Base-by-base conservation (phyloP, 2,329 filamentous ascomycete species). In the Botrytis fragariae region DNA sequence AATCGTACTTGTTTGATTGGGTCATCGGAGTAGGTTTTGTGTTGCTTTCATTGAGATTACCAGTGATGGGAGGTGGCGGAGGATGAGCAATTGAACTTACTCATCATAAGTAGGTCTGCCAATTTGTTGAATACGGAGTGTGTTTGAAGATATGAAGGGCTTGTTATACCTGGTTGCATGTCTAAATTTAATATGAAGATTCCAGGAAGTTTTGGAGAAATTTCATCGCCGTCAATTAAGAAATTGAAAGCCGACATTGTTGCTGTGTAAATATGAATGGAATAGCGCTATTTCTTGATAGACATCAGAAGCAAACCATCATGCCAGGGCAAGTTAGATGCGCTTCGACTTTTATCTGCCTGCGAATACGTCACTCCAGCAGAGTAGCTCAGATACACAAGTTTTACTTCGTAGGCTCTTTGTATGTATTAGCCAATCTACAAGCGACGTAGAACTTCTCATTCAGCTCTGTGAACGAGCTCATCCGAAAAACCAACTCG, bases 341-440 rank as follows among this genome's bases (percentile, higher is more conserved):
- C 1, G 12, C 25, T 51, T 51, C 16, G 1, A 1, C 25, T 7
- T n/a, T n/a, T 14, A 3, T 14, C 12, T 51, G 25, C 48, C 48
- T 51, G 4, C 1, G 3, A 51, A n/a, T 14, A 22, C 22, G 9
- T 12, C 0, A 12, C 0, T 25, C 2, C 9, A 7, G 0, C 3
- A 48, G 2, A 22, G 22, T 0, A n/a, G 22, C 48, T 54, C 25
- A n/a, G 8, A 16, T n/a, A 3, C 1, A 10, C 25, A 14, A 51
- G 0, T n/a, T 2, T 48, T 48, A 48, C 48, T 51, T 0, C 4
- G 4, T 51, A 51, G 48, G 48, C 48, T n/a, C 10, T 14, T 14
- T 7, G 25, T n/a, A 1, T 7, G 48, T 51, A 51, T n/a, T n/a
- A n/a, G 25, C 12, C 25, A 54, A n/a, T n/a, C 25, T 54, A n/a